A percentile compares a stretch with the other conserved stretches of the same genome.
Conservation (phyloP, 1,284 basidiomycete genomes). For the Austroboletus niveus region DNA sequence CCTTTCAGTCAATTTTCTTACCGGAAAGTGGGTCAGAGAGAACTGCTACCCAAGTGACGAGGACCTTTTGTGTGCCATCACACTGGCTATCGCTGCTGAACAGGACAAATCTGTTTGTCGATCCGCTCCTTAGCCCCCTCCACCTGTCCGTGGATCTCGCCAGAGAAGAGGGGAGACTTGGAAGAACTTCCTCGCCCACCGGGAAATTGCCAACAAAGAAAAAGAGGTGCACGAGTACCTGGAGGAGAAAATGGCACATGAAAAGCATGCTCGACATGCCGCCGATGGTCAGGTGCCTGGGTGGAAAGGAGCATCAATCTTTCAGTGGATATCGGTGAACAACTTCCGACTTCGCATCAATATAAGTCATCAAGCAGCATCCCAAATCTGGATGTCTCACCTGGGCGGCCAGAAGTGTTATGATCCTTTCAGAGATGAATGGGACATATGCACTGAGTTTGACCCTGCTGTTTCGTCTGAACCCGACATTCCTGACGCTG, state of each 20-base stretch:
- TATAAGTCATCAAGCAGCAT: neutral
- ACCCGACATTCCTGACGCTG: neutral
- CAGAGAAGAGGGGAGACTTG: neutral
- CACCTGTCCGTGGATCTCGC: neutral
- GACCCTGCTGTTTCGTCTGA: neutral
- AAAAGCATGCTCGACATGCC: neutral
- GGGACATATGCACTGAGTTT: conserved; percentile 4
- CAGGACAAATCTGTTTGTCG: too few relatives aligned
- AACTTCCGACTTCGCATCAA: neutral
- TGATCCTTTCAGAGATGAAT: neutral
- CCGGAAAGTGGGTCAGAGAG: neutral
- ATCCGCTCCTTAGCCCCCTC: neutral
- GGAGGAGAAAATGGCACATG: neutral
- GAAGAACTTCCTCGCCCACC: neutral
- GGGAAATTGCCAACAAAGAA: neutral
- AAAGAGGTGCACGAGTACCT: neutral
- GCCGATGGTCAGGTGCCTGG: neutral
- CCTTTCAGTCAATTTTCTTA: neutral
- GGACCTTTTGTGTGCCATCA: too few relatives aligned
- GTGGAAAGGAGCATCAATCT: neutral
- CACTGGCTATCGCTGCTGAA: neutral
- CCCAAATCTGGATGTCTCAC: conserved; percentile 1
- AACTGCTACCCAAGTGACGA: conserved; percentile 1
- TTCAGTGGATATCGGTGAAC: neutral
- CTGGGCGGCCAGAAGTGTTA: conserved; percentile 2